Evolutionary conservation across 176 grass and related monocot genomes (phyloP).

Genomic region (Zea luxurians): DNA sequence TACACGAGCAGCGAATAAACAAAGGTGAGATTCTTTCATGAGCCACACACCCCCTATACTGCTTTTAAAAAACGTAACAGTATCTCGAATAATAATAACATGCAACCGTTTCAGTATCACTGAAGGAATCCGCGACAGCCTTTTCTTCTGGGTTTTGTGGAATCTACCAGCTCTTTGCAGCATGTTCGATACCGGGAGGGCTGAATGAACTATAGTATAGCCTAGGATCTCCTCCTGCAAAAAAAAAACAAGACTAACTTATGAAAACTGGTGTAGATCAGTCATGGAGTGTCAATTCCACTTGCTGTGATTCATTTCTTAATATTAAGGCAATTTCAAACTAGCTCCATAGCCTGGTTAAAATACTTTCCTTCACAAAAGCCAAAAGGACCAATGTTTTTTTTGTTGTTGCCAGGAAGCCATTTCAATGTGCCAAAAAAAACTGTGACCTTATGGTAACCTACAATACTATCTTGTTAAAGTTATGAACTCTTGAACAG

Average conservation of each 20-base stretch:
- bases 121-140: too few relatives aligned
- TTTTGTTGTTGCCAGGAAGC: neutral
- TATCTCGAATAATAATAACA: too few relatives aligned
- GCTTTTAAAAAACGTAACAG: too few relatives aligned
- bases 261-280: neutral
- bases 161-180: neutral
- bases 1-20: neutral
- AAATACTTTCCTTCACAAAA: neutral
- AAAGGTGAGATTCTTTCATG: neutral
- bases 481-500: neutral
- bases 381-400: neutral
- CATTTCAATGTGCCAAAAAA: neutral
- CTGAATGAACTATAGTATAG: neutral
- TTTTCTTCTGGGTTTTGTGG: neutral
- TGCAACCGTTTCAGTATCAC: too few relatives aligned
- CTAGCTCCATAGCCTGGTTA: neutral
- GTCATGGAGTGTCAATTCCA: neutral
- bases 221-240: constrained; percentile 11
- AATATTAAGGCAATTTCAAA: neutral
- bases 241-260: constrained; percentile 4
- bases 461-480: neutral
- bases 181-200: neutral
- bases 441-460: constrained; percentile 2
- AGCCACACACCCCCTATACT: neutral
- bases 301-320: neutral